A percentile compares a stretch with the other conserved stretches of the same genome.
Evolutionary conservation across 2,329 filamentous ascomycete species (phyloP).

Genomic region (Tricladium varicosporioides): DNA sequence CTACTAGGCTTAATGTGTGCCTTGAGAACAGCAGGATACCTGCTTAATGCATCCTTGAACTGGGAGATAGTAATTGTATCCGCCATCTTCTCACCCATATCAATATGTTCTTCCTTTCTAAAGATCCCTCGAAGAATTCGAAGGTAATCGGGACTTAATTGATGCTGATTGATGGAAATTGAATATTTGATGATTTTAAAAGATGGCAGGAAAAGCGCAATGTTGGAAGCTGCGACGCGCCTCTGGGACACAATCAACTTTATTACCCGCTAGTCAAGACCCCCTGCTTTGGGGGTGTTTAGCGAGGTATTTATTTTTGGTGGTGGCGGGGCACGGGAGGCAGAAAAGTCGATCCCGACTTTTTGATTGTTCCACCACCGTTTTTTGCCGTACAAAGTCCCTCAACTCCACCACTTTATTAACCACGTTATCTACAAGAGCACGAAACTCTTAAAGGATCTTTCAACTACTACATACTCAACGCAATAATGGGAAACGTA

Average conservation of each 20-base stretch:
- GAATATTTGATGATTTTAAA: slow-evolving; percentile 20
- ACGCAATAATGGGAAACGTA: slow-evolving; percentile 29
- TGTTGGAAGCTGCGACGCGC: slow-evolving; percentile 6
- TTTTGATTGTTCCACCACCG: not conserved
- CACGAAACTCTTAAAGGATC: not conserved
- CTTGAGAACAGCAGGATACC: slow-evolving; percentile 29
- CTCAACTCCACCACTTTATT: not conserved
- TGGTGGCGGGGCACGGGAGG: not conserved
- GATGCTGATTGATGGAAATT: not conserved
- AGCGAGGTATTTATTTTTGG: slow-evolving; percentile 1
- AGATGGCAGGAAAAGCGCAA: slow-evolving; percentile 3
- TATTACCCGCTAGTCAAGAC: not conserved
- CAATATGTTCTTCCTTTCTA: slow-evolving; percentile 14
- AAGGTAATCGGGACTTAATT: not conserved
- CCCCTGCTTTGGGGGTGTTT: slow-evolving; percentile 2
- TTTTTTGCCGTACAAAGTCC: not conserved
- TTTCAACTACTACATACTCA: not conserved
- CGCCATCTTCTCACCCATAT: slow-evolving; percentile 22
- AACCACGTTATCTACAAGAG: not conserved
- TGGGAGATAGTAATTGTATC: slow-evolving; percentile 25
- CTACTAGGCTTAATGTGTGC: slow-evolving; percentile 23
- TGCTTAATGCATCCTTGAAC: slow-evolving; percentile 29
- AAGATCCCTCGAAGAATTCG: slow-evolving; percentile 20
- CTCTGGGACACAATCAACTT: not conserved
- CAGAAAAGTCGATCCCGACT: not conserved